Evolutionary conservation across 371 early-diverging fungal species (phyloP).

Genomic region (Paraphysoderma sedebokerense): DNA sequence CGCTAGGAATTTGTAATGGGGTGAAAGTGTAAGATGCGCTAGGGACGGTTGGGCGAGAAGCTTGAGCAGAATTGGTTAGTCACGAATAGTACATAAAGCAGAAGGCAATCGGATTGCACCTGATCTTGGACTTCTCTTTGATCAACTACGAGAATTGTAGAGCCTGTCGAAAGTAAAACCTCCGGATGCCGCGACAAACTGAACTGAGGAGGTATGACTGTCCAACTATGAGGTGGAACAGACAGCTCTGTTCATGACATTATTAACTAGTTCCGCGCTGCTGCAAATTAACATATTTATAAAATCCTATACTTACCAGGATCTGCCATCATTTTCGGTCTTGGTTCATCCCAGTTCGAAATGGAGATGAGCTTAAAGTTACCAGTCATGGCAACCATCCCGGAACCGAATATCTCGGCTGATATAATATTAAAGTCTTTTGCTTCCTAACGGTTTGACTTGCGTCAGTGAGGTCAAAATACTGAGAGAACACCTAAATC

Average conservation of each 20-base stretch:
- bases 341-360: conserved; percentile 65
- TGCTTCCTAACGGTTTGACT: conserved; percentile 38
- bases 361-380: conserved; percentile 62
- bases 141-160: conserved; percentile 67
- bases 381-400: conserved; percentile 74
- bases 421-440: conserved; percentile 59
- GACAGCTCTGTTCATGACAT: conserved; percentile 25
- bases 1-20: conserved; percentile 81
- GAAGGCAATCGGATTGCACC: conserved; percentile 14
- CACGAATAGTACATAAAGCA: neutral
- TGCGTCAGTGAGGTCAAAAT: neutral
- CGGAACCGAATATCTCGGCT: conserved; percentile 71
- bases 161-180: conserved; percentile 57
- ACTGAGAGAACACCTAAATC: neutral
- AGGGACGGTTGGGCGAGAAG: conserved; percentile 18
- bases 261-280: neutral
- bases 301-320: conserved; percentile 21
- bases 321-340: conserved; percentile 59
- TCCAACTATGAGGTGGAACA: conserved; percentile 66
- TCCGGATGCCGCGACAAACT: conserved; percentile 79
- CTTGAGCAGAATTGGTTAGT: neutral
- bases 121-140: conserved; percentile 65
- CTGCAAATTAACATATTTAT: conserved; percentile 1
- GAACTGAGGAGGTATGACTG: conserved; percentile 70
- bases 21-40: conserved; percentile 69